Evolutionary conservation across 2,329 filamentous ascomycete species (phyloP), one percentile per base, ranked within the genome.

Genomic region (Penicillium italicum): DNA sequence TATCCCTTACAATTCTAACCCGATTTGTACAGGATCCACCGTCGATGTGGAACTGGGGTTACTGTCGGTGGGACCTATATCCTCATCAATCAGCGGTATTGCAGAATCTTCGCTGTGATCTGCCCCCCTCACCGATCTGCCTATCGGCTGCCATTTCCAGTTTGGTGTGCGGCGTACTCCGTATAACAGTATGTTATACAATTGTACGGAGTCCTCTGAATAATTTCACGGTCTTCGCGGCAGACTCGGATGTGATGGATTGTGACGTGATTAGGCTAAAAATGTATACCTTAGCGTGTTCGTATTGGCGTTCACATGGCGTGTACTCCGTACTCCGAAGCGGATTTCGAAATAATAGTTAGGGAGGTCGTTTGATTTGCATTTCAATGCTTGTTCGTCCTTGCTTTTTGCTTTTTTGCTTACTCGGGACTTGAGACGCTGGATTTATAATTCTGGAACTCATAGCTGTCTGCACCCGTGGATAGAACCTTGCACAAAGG

Each of bases 141-240:
- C 28, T 51, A 34, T 51, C 33, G 40, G 40, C 38, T 55, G n/a
- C 47, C 34, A 28, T 31, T 51, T 50, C 47, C 40, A 55, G 47
- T 11, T 34, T 45, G 24, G 24, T 50, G 28, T 18, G 34, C 34
- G 34, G 34, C 18, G 34, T 37, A 37, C 34, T 18, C 34, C 28
- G 10, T 30, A 10, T 12, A 30, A 28, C 26, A 5, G 26, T 24
- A 24, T 7, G 2, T 7, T 7, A 14, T 36, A 43, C 36, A 43
- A 18, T 33, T 33, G 33, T 41, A 24, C 37, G n/a, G n/a, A 34
- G 5, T 24, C 24, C 24, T 24, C 5, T 5, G 26, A 5, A 9
- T 28, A 28, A 28, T 28, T 28, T 4, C 26, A 37, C n/a, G 28
- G n/a, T 48, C 26, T 28, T 22, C 18, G 16, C 48, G 24, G 52